Conservation (phyloP, 352 stramenopile species). For the Globisporangium cederbergense region DNA sequence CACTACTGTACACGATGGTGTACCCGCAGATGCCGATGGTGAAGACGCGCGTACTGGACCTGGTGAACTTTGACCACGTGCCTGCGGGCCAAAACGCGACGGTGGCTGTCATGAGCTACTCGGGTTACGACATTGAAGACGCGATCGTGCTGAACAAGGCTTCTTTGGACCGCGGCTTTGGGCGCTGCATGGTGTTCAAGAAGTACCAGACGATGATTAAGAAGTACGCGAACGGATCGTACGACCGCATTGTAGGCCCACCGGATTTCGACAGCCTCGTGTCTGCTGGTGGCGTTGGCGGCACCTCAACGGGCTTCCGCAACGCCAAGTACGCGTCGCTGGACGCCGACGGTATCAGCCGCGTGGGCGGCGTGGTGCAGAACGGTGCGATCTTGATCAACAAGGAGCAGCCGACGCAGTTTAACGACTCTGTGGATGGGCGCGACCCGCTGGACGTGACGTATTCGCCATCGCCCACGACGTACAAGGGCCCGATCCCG, state of each 20-base stretch:
- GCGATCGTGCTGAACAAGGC: constrained; percentile 99
- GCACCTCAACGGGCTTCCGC: constrained; percentile 48
- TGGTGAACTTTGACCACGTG: constrained; percentile 98
- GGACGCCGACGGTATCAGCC: constrained; percentile 95
- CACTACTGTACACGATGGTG: constrained; percentile 97
- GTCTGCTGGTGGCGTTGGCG: constrained; percentile 29
- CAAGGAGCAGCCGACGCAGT: constrained; percentile 96
- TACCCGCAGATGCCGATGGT: constrained; percentile 99
- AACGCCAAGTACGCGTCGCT: constrained; percentile 93
- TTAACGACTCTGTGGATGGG: constrained; percentile 83
- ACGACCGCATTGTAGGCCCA: constrained; percentile 92
- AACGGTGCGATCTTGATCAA: constrained; percentile 98
- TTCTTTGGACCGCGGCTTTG: constrained; percentile 96
- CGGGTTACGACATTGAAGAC: constrained; percentile 99
- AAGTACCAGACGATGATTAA: constrained; percentile 98
- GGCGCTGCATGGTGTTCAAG: constrained; percentile 97
- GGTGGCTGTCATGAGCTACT: constrained; percentile 99
- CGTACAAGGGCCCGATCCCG: constrained; percentile 94
- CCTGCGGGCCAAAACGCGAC: constrained; percentile 98
- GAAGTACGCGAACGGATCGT: constrained; percentile 96
- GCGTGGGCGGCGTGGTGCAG: constrained; percentile 86
- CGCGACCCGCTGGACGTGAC: constrained; percentile 71
- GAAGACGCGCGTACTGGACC: constrained; percentile 97
- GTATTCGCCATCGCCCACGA: constrained; percentile 87
- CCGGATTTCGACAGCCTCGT: constrained; percentile 87